phyloP scores from a whole-genome alignment of 1,139 yeast species.

The Yamadazyma epiphylla region DNA sequence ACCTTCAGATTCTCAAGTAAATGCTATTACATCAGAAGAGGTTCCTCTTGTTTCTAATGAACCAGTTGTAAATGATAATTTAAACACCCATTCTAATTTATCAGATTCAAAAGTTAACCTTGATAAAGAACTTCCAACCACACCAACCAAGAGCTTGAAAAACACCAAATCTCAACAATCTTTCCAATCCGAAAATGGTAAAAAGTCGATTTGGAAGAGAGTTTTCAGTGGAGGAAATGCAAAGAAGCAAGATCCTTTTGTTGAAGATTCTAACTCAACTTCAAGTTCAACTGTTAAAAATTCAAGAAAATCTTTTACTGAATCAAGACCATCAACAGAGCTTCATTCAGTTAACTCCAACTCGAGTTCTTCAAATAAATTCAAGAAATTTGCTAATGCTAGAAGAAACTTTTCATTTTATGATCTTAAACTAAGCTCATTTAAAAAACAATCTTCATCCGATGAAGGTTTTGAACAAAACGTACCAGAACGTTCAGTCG shows the following conservation, averaged over 20 bases:
- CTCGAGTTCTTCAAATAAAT: conserved; percentile 5
- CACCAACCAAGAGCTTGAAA: conserved; percentile 5
- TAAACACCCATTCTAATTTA: no score
- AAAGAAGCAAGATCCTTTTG: not conserved
- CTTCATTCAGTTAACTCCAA: conserved; percentile 5
- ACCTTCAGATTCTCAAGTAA: not conserved
- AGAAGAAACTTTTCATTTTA: conserved; percentile 12
- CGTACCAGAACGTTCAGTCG: not conserved
- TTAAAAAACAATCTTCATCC: conserved; percentile 2
- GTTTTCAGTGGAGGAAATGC: conserved; percentile 6
- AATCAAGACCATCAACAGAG: conserved; percentile 1
- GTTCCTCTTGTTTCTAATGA: not conserved
- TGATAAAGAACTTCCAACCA: conserved; percentile 11
- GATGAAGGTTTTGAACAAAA: not conserved
- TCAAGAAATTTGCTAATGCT: conserved; percentile 8
- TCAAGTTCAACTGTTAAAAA: no score
- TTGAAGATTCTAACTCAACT: not conserved
- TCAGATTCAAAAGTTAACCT: not conserved
- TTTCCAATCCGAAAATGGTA: conserved; percentile 2
- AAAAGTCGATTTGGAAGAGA: conserved; percentile 10
- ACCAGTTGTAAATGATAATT: not conserved
- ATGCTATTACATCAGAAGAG: not conserved
- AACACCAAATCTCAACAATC: conserved; percentile 6
- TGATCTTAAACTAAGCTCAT: conserved; percentile 12
- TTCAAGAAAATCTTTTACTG: not conserved